Evolutionary conservation across 73 alveolate genomes (phyloP).

Genomic region (Blepharisma japonicum): DNA sequence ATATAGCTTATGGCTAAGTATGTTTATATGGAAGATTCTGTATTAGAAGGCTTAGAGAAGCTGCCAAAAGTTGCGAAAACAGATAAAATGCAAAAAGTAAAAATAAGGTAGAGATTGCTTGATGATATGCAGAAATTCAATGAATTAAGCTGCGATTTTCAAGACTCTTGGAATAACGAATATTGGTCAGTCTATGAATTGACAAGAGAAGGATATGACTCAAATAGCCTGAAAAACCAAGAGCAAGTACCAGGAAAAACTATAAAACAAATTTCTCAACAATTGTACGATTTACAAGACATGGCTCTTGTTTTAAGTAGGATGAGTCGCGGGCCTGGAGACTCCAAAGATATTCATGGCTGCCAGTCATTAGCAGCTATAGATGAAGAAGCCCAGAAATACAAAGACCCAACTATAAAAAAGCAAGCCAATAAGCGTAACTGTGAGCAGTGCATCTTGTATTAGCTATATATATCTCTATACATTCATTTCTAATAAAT

Average conservation of each 20-base stretch:
- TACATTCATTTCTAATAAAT: neutral
- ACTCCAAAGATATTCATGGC: neutral
- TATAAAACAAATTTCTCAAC: slow-evolving; percentile 1
- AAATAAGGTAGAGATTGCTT: neutral
- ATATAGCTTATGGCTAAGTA: slow-evolving; percentile 24
- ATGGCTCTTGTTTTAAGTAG: slow-evolving; percentile 11
- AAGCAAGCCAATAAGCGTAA: neutral
- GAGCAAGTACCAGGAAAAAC: neutral
- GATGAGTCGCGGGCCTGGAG: neutral
- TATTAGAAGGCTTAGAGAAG: slow-evolving; percentile 18
- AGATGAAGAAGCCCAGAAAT: slow-evolving; percentile 23
- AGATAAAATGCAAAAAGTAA: neutral
- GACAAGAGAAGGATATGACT: neutral
- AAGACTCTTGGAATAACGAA: slow-evolving; percentile 20
- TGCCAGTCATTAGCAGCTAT: neutral
- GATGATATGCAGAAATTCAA: slow-evolving; percentile 24
- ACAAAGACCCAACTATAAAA: slow-evolving; percentile 11
- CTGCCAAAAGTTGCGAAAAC: slow-evolving; percentile 17
- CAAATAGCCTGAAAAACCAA: neutral
- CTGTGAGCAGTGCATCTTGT: neutral
- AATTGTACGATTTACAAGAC: slow-evolving; percentile 9
- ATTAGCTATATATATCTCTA: neutral
- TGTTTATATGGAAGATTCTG: slow-evolving; percentile 26
- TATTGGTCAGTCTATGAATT: slow-evolving; percentile 10
- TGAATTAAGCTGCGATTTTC: slow-evolving; percentile 8